Percentiles rank a stretch among this genome's conserved stretches.
phyloP scores from a whole-genome alignment of 148 eudicot genomes.

The Rhododendron mucronatum region DNA sequence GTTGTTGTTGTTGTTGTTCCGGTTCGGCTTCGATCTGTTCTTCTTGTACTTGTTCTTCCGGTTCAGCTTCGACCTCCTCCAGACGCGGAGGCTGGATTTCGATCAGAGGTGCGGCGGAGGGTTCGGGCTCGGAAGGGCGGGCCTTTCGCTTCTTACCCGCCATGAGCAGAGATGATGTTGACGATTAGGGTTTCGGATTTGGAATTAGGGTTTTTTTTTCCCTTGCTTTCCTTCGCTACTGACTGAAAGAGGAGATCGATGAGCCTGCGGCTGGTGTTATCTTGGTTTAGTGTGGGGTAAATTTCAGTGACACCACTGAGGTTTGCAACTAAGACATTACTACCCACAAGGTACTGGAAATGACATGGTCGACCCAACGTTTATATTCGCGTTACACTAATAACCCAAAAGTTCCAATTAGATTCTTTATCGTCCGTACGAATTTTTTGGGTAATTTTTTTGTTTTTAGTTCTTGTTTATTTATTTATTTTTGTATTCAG shows the following conservation, averaged over 20 bases:
- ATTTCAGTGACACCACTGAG: background rate
- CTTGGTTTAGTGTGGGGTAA: background rate
- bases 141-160: background rate
- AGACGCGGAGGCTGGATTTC: background rate
- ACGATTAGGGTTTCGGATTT: background rate
- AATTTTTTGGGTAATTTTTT: too few relatives aligned
- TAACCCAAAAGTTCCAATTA: too few relatives aligned
- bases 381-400: too few relatives aligned
- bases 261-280: background rate
- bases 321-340: background rate
- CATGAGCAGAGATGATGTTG: background rate
- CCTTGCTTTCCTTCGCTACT: background rate
- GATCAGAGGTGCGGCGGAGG: background rate
- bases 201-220: background rate
- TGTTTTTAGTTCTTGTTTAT: too few relatives aligned
- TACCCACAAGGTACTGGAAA: background rate
- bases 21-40: background rate
- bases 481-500: too few relatives aligned
- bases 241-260: background rate
- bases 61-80: background rate
- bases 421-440: too few relatives aligned
- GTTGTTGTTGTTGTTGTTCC: background rate
- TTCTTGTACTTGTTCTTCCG: background rate
- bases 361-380: background rate
- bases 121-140: background rate